Evolutionary conservation across 2,329 filamentous ascomycete species (phyloP).

Genomic region (Bipolaris oryzae): DNA sequence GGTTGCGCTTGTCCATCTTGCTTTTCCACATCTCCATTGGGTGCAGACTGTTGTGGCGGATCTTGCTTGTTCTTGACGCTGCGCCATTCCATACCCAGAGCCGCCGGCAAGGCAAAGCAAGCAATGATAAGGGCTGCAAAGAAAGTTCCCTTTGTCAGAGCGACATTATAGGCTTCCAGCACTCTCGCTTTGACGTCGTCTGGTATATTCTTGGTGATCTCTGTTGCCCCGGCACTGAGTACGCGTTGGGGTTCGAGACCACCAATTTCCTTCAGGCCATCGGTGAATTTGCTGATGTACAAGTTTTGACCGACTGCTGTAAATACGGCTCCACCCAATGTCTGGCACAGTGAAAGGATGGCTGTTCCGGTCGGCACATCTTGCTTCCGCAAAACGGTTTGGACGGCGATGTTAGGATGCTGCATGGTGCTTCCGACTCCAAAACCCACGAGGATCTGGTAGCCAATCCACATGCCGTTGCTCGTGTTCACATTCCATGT

Average conservation of each 20-base stretch:
- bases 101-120: slow-evolving; percentile 60
- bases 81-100: slow-evolving; percentile 66
- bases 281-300: slow-evolving; percentile 53
- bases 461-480: slow-evolving; percentile 41
- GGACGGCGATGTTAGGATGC: slow-evolving; percentile 53
- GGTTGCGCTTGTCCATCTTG: background rate
- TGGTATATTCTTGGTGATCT: slow-evolving; percentile 54
- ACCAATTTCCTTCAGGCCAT: slow-evolving; percentile 41
- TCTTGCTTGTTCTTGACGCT: slow-evolving; percentile 62
- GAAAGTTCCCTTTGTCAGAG: slow-evolving; percentile 54
- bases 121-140: slow-evolving; percentile 64
- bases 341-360: slow-evolving; percentile 53
- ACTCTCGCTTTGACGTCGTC: slow-evolving; percentile 20
- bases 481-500: slow-evolving; percentile 47
- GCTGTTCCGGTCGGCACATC: slow-evolving; percentile 54
- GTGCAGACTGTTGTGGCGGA: background rate
- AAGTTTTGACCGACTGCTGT: slow-evolving; percentile 55
- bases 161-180: slow-evolving; percentile 38
- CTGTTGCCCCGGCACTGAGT: slow-evolving; percentile 59
- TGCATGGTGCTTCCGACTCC: slow-evolving; percentile 55
- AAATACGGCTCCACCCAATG: slow-evolving; percentile 54
- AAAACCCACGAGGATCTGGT: slow-evolving; percentile 37
- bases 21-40: slow-evolving; percentile 20
- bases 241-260: slow-evolving; percentile 50
- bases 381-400: slow-evolving; percentile 47